phyloP scores from a whole-genome alignment of 1,139 yeast genomes.

The Yamadazyma jaroonii region DNA sequence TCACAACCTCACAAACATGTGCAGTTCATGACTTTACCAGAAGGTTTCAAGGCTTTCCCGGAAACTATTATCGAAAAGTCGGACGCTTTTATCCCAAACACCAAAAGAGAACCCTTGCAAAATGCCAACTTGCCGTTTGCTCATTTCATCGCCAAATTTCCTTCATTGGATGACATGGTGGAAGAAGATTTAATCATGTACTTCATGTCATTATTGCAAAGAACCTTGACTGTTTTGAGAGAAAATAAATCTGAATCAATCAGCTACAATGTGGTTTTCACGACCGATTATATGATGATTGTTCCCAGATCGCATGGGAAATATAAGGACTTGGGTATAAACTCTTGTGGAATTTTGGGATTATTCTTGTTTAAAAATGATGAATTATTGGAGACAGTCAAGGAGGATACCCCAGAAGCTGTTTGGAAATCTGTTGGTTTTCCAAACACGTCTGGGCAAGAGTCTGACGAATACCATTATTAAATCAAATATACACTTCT shows the following conservation, averaged over 20 bases:
- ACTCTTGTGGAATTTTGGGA: slow-evolving; percentile 81
- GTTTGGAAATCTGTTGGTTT: slow-evolving; percentile 64
- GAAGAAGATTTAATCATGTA: slow-evolving; percentile 59
- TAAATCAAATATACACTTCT: not conserved
- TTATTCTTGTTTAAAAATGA: slow-evolving; percentile 71
- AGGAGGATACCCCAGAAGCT: slow-evolving; percentile 39
- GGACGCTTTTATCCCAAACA: slow-evolving; percentile 53
- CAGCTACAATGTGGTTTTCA: slow-evolving; percentile 80
- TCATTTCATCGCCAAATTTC: slow-evolving; percentile 73
- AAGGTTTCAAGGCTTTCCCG: slow-evolving; percentile 56
- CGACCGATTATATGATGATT: slow-evolving; percentile 76
- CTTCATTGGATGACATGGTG: slow-evolving; percentile 47
- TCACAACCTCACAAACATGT: slow-evolving; percentile 91
- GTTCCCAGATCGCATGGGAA: slow-evolving; percentile 66
- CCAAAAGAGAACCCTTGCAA: slow-evolving; percentile 57
- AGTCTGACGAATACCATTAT: slow-evolving; percentile 37
- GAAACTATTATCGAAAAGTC: slow-evolving; percentile 47
- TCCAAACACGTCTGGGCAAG: slow-evolving; percentile 46
- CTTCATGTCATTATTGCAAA: slow-evolving; percentile 68
- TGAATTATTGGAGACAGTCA: slow-evolving; percentile 42
- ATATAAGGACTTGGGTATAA: slow-evolving; percentile 55
- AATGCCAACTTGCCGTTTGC: slow-evolving; percentile 69
- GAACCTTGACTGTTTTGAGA: slow-evolving; percentile 64
- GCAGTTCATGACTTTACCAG: slow-evolving; percentile 77
- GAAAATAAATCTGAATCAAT: slow-evolving; percentile 43